A percentile compares a stretch with the other conserved stretches of the same genome.
Evolutionary conservation across 345 rosid genomes (phyloP).

Genomic region (Eutrema yunnanense): DNA sequence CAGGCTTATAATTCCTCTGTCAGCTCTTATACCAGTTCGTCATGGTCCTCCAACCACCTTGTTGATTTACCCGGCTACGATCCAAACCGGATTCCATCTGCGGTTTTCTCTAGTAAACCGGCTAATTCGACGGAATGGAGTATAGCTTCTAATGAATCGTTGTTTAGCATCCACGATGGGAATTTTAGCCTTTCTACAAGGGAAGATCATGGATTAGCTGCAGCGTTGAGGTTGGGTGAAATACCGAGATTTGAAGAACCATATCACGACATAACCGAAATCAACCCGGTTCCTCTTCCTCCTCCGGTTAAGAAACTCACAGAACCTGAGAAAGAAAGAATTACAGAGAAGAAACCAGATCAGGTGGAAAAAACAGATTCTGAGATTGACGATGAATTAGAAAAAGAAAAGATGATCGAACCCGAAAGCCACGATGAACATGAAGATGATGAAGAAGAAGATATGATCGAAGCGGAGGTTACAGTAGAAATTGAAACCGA

Average conservation of each 20-base stretch:
- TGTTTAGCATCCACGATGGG: slow-evolving; percentile 75
- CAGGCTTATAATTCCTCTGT: background rate
- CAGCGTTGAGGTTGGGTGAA: slow-evolving; percentile 48
- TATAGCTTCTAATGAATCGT: slow-evolving; percentile 74
- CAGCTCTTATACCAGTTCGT: slow-evolving; percentile 11
- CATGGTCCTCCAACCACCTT: slow-evolving; percentile 9
- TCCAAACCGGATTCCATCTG: slow-evolving; percentile 63
- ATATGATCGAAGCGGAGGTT: background rate
- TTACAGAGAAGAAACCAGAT: background rate
- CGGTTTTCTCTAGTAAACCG: slow-evolving; percentile 47
- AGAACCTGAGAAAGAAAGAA: background rate
- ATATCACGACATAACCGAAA: slow-evolving; percentile 9
- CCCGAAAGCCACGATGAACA: too few species aligned
- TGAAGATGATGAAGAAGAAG: background rate
- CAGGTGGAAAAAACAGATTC: background rate
- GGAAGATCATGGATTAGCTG: slow-evolving; percentile 40
- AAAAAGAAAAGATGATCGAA: background rate
- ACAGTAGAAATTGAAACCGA: background rate
- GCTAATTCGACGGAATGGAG: slow-evolving; percentile 66
- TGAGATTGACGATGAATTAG: background rate
- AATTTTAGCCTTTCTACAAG: slow-evolving; percentile 43
- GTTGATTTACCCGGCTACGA: slow-evolving; percentile 38
- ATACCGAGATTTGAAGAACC: slow-evolving; percentile 45
- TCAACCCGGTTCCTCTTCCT: slow-evolving; percentile 19
- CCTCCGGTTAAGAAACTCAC: slow-evolving; percentile 34